phyloP scores from a whole-genome alignment of 78 protist species.

The Ministeria vibrans region DNA sequence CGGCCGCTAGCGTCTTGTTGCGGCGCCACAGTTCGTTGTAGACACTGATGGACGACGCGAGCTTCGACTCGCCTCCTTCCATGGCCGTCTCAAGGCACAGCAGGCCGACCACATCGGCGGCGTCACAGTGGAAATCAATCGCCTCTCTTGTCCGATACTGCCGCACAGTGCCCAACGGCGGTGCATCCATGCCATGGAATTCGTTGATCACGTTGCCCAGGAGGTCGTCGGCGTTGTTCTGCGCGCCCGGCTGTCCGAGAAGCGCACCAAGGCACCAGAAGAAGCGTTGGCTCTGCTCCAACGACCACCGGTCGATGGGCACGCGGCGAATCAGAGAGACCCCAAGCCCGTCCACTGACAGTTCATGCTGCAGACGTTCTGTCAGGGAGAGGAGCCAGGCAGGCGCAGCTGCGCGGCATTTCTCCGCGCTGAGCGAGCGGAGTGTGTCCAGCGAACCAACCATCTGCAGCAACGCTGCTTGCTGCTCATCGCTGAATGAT shows the following conservation, averaged over 20 bases:
- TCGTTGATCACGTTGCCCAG: neutral
- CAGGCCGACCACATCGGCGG: slow-evolving; percentile 5
- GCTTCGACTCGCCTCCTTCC: neutral
- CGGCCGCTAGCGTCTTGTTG: neutral
- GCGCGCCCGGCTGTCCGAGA: neutral
- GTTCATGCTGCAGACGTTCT: no score
- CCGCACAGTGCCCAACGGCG: neutral
- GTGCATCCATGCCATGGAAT: neutral
- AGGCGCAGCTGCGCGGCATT: no score
- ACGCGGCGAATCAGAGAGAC: neutral
- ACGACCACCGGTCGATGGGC: neutral
- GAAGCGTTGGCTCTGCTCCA: neutral
- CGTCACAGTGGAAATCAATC: neutral
- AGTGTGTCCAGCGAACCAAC: no score
- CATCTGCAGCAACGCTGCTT: no score
- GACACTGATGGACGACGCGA: neutral
- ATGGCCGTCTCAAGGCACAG: neutral
- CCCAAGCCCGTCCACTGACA: neutral
- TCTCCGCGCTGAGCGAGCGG: no score
- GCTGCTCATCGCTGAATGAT: no score
- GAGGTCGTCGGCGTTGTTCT: neutral
- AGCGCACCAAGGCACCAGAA: neutral
- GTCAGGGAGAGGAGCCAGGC: no score
- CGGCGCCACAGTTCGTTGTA: neutral
- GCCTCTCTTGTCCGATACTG: neutral